Evolutionary conservation across 2,329 filamentous ascomycete genomes (phyloP).

Genomic region (Tolypocladium sp.): DNA sequence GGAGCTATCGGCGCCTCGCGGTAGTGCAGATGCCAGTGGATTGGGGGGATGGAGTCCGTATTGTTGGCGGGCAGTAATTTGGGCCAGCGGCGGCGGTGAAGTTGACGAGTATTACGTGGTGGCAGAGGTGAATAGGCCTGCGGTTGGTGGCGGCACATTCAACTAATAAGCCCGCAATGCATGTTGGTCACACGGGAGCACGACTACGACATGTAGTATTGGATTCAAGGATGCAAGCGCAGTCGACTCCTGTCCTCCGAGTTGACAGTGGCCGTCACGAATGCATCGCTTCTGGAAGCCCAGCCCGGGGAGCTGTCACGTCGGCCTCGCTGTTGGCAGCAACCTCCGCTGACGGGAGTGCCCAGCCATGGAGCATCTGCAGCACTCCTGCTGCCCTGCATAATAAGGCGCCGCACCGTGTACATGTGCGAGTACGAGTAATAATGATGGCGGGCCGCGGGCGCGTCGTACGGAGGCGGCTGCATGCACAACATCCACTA

Average conservation of each 20-base stretch:
- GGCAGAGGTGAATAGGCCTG: background rate
- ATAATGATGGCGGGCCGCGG: no score
- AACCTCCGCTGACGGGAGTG: background rate
- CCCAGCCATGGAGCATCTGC: background rate
- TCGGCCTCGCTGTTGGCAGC: background rate
- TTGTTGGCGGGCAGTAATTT: no score
- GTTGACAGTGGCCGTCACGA: background rate
- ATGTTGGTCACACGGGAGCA: background rate
- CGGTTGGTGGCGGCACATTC: background rate
- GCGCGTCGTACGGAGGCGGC: background rate
- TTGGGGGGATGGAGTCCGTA: background rate
- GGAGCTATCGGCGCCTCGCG: background rate
- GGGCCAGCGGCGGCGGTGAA: no score
- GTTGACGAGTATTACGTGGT: no score
- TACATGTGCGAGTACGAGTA: background rate
- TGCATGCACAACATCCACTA: background rate
- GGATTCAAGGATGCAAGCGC: no score
- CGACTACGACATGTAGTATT: background rate
- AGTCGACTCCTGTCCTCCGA: no score
- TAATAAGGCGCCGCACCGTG: background rate
- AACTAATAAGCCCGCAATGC: background rate
- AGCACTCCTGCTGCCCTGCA: background rate
- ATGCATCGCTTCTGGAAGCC: background rate
- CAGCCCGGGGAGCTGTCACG: background rate
- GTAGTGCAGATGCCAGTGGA: no score